Base-by-base conservation (phyloP, 2,329 filamentous ascomycete species). In the Verticillium tricorpus region DNA sequence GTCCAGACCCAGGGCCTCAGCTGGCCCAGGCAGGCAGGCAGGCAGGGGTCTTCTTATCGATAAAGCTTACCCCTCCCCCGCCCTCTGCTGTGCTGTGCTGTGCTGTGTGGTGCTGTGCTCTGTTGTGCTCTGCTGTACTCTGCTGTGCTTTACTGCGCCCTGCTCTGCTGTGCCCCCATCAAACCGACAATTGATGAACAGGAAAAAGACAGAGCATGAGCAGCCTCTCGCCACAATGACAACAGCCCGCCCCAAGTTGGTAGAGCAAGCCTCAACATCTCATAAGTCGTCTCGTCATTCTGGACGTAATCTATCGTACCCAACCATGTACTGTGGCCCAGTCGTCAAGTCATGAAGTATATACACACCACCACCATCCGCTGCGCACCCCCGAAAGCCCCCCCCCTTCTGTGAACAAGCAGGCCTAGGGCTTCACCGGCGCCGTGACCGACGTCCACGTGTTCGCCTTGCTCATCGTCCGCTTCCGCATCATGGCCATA, bases 391-490 rank as follows among this genome's bases (percentile, higher is more conserved):
- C 12, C 8, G n/a, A n/a, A n/a, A 31, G 34, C 6, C 9, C 14
- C 14, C 12, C 1, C 1, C 19, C 12, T 19, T 19, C 45, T 2
- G 11, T 22, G 37, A 37, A n/a, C 39, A 45, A 7, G 17, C 14
- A 12, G 40, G 14, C 19, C 54, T 57, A 67, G 19, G 64, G 60
- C 54, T 61, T 58, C 32, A 70, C 66, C 28, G 72, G 73, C 54
- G 70, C 65, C 50, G 69, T 76, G 40, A 73, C 63, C 15, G 79
- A 77, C 57, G 79, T 82, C 79, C 82, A 86, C 8, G 83, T 86
- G 59, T 80, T 76, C 28, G 79, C 77, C 72, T 83, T 85, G 64
- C 78, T 82, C 79, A 86, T 79, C 2, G 84, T 85, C 69, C 81
- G 77, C 73, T 83, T 80, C 28, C 84, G 77, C 75, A 87, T 78